Percentiles rank a stretch among this genome's conserved stretches.
These are phyloP conservation scores for Trichosporon asahii DNA, from an alignment of 1,284 basidiomycete genomes.

Conservation along the genomic window DNA sequence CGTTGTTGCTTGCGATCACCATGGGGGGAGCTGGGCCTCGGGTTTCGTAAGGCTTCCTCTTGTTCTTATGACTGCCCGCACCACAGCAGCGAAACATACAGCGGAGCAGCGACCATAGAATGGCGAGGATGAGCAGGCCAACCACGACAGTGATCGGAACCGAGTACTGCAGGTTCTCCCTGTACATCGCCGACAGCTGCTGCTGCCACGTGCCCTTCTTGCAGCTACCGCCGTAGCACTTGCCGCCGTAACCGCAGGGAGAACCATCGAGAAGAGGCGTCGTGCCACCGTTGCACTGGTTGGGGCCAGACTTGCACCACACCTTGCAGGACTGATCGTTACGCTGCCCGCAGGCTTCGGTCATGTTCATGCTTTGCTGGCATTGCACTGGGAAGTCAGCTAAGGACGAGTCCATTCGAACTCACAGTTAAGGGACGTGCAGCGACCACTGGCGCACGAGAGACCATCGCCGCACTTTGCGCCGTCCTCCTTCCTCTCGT, in stretches of 20 bases:
- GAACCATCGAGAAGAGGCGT: slow-evolving; percentile 78
- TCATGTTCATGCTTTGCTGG: slow-evolving; percentile 64
- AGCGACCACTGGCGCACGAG: slow-evolving; percentile 74
- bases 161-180: slow-evolving; percentile 70
- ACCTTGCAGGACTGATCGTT: slow-evolving; percentile 70
- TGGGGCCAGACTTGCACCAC: slow-evolving; percentile 61
- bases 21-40: neutral
- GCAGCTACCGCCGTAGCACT: slow-evolving; percentile 66
- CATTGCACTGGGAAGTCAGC: slow-evolving; percentile 65
- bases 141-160: slow-evolving; percentile 74
- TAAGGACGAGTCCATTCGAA: slow-evolving; percentile 24
- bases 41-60: slow-evolving; percentile 4
- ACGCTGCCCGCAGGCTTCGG: slow-evolving; percentile 63
- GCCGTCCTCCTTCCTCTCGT: slow-evolving; percentile 67
- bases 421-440: slow-evolving; percentile 70
- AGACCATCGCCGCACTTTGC: slow-evolving; percentile 65
- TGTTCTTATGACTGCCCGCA: neutral
- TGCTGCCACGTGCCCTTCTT: slow-evolving; percentile 62
- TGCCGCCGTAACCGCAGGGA: slow-evolving; percentile 75
- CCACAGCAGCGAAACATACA: slow-evolving; percentile 16
- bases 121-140: slow-evolving; percentile 56
- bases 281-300: slow-evolving; percentile 71
- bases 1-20: slow-evolving; percentile 6
- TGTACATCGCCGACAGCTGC: slow-evolving; percentile 67
- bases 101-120: slow-evolving; percentile 20